Percentiles rank a stretch among this genome's conserved stretches.
These are phyloP conservation scores for Gracilariopsis chorda DNA, from an alignment of 23 red algal species.

Conservation along the genomic window DNA sequence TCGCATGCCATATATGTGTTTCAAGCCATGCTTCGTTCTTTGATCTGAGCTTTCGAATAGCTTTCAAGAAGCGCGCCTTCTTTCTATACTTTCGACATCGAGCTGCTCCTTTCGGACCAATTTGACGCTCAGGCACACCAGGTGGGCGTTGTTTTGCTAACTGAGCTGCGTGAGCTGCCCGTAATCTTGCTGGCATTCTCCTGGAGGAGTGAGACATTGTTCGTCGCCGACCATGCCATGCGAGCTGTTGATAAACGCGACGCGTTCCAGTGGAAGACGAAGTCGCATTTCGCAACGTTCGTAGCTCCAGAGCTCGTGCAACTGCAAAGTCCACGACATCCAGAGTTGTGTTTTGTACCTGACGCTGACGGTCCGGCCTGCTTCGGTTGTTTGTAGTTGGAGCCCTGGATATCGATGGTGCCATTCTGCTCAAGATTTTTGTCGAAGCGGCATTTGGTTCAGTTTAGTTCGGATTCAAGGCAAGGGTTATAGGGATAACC, in stretches of 20 bases:
- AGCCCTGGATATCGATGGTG: no score
- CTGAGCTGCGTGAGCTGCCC: slow-evolving; percentile 36
- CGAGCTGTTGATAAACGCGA: slow-evolving; percentile 76
- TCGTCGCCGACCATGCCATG: slow-evolving; percentile 86
- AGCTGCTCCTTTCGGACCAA: slow-evolving; percentile 23
- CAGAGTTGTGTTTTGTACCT: slow-evolving; percentile 17
- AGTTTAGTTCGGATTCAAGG: no score
- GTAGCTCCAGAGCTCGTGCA: slow-evolving; percentile 66
- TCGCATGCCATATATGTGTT: slow-evolving; percentile 97
- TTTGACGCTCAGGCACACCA: background rate
- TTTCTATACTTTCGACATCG: slow-evolving; percentile 72
- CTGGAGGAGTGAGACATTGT: slow-evolving; percentile 86
- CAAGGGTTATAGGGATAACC: no score
- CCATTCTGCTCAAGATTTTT: no score
- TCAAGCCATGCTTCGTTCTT: slow-evolving; percentile 67
- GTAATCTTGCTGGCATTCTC: slow-evolving; percentile 70
- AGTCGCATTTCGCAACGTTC: slow-evolving; percentile 15
- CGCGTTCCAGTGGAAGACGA: slow-evolving; percentile 23
- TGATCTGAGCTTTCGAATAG: slow-evolving; percentile 14
- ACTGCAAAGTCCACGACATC: slow-evolving; percentile 78
- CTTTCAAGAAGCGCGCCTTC: slow-evolving; percentile 55
- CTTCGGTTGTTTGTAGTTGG: background rate
- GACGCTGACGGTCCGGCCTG: background rate
- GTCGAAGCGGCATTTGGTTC: no score
- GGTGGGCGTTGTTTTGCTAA: slow-evolving; percentile 34